phyloP scores from a whole-genome alignment of 2,329 filamentous ascomycete genomes.

The Trichoderma pleuroti region DNA sequence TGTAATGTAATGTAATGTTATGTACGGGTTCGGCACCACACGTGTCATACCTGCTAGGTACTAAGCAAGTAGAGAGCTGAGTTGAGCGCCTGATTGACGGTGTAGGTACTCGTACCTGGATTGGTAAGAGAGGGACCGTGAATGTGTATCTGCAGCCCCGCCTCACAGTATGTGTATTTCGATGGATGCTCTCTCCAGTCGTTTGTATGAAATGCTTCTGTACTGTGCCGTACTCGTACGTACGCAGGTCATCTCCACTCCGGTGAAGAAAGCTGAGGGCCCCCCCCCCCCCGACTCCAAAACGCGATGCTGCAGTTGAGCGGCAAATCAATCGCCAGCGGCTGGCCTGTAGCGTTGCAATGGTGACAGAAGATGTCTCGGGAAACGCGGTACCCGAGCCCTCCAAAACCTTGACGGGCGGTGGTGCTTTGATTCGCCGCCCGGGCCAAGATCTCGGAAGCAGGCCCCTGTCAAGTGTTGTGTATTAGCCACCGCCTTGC shows the following conservation, averaged over 20 bases:
- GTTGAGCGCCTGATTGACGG: neutral
- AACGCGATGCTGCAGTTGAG: neutral
- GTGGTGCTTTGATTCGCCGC: slow-evolving; percentile 15
- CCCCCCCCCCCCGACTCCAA: neutral
- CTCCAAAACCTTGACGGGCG: slow-evolving; percentile 7
- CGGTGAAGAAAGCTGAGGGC: neutral
- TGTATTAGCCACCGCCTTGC: slow-evolving; percentile 11
- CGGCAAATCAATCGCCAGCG: neutral
- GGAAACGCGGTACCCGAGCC: slow-evolving; percentile 12
- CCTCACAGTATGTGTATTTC: slow-evolving; percentile 5
- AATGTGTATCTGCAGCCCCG: slow-evolving; percentile 3
- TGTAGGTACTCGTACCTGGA: neutral
- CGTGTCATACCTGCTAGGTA: neutral
- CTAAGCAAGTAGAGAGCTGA: neutral
- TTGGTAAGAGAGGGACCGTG: slow-evolving; percentile 1
- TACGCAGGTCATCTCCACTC: neutral
- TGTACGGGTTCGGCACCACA: neutral
- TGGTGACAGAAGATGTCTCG: neutral
- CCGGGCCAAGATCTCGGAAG: slow-evolving; percentile 14
- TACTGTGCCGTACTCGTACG: neutral
- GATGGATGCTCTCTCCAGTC: neutral
- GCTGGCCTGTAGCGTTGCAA: neutral
- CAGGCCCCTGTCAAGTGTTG: slow-evolving; percentile 6
- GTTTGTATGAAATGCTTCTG: neutral
- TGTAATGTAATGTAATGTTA: neutral